These are phyloP conservation scores for Helichrysum umbraculigerum DNA, from an alignment of 129 eudicot species.

Conservation along the genomic window DNA sequence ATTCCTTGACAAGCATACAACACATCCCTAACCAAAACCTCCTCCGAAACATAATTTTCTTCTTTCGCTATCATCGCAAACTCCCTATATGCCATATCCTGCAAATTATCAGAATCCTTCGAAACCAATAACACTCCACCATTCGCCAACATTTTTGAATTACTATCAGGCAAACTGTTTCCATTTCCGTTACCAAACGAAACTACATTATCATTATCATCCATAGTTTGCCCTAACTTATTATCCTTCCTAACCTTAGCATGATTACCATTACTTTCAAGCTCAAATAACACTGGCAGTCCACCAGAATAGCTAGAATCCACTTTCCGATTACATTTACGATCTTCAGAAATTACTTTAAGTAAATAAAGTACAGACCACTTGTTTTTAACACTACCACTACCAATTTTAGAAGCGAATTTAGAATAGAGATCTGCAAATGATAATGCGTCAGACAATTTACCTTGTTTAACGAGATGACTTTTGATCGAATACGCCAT, in stretches of 20 bases:
- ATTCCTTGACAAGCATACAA: constrained; percentile 95
- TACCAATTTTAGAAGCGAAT: constrained; percentile 64
- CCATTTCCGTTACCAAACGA: background rate
- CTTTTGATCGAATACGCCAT: constrained; percentile 89
- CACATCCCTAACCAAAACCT: constrained; percentile 89
- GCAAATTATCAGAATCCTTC: constrained; percentile 71
- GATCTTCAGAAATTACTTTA: constrained; percentile 77
- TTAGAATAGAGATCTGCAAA: constrained; percentile 83
- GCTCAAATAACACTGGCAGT: constrained; percentile 55
- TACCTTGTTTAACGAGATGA: constrained; percentile 78
- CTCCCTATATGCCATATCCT: constrained; percentile 80
- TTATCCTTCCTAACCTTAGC: constrained; percentile 32
- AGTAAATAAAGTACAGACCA: constrained; percentile 95
- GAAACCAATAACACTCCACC: constrained; percentile 75
- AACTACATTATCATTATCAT: constrained; percentile 9
- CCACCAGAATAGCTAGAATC: constrained; percentile 45
- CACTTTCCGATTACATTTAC: constrained; percentile 30
- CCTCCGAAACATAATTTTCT: constrained; percentile 83
- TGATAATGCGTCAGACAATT: constrained; percentile 73
- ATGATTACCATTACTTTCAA: constrained; percentile 30
- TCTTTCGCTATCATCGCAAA: constrained; percentile 62
- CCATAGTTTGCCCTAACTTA: constrained; percentile 27
- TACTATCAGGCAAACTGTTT: constrained; percentile 22
- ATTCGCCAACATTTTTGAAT: constrained; percentile 40
- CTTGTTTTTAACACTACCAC: constrained; percentile 80